A percentile compares a stretch with the other conserved stretches of the same genome.
These are phyloP conservation scores for Piper betle DNA, from an alignment of 164 flowering plant species.

Conservation along the genomic window DNA sequence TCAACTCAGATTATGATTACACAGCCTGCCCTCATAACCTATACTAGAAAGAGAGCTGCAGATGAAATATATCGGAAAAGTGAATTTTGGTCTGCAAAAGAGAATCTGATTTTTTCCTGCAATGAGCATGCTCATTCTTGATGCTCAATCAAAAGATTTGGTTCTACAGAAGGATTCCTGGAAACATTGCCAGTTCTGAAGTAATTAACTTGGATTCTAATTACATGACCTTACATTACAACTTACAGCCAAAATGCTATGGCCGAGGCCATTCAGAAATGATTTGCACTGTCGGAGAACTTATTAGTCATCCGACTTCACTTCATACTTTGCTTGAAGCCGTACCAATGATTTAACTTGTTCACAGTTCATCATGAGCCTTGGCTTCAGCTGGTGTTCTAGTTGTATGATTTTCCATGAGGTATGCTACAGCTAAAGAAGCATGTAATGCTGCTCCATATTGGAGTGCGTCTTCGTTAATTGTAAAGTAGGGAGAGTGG, in stretches of 20 bases:
- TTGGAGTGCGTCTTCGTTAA: constrained; percentile 53
- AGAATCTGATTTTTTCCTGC: too few relatives aligned
- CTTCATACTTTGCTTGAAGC: background rate
- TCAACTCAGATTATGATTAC: too few relatives aligned
- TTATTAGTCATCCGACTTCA: background rate
- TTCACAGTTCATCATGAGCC: background rate
- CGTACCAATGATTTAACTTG: background rate
- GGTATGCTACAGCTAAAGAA: constrained; percentile 38
- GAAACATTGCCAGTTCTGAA: background rate
- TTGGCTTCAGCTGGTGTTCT: background rate
- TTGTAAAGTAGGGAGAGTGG: constrained; percentile 37
- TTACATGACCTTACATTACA: too few relatives aligned
- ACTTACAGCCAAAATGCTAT: background rate
- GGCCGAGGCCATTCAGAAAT: background rate
- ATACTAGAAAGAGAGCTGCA: too few relatives aligned
- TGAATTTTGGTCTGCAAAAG: too few relatives aligned
- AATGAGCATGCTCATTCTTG: background rate
- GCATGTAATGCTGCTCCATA: constrained; percentile 59
- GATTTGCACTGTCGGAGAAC: background rate
- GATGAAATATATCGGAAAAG: too few relatives aligned
- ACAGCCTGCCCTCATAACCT: too few relatives aligned
- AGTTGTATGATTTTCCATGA: constrained; percentile 5
- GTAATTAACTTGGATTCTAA: too few relatives aligned
- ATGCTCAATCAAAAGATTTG: background rate
- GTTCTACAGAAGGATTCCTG: background rate